These are phyloP conservation scores for Cerrena zonata DNA, from an alignment of 1,284 basidiomycete genomes.

Conservation along the genomic window DNA sequence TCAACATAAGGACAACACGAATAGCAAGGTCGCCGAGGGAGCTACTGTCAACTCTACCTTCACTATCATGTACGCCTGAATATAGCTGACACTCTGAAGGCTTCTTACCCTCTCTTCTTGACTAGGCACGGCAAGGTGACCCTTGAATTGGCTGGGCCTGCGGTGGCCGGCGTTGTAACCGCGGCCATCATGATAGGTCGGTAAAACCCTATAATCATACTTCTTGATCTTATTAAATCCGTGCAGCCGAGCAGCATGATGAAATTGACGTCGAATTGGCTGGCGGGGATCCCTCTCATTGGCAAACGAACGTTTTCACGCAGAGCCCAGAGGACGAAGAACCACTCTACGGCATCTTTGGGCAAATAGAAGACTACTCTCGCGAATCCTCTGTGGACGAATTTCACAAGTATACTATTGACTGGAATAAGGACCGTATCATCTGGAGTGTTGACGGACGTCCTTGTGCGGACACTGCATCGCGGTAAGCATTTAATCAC, in stretches of 20 bases:
- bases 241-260: constrained; percentile 30
- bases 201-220: constrained; percentile 3
- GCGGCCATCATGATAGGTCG: constrained; percentile 37
- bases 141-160: constrained; percentile 29
- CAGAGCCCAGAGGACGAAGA: constrained; percentile 27
- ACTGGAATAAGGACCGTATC: constrained; percentile 37
- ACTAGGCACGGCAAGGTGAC: constrained; percentile 34
- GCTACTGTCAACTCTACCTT: constrained; percentile 43
- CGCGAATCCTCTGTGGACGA: constrained; percentile 18
- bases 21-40: constrained; percentile 33
- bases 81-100: neutral
- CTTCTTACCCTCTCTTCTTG: neutral
- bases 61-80: constrained; percentile 24
- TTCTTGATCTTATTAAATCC: neutral
- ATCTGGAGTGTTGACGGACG: constrained; percentile 39
- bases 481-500: constrained; percentile 37
- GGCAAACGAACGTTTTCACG: constrained; percentile 44
- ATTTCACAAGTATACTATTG: constrained; percentile 37
- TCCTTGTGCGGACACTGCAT: constrained; percentile 31
- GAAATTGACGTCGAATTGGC: constrained; percentile 45
- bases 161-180: constrained; percentile 33
- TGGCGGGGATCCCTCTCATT: constrained; percentile 34
- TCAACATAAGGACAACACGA: constrained; percentile 24
- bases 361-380: constrained; percentile 28
- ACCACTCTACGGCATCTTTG: constrained; percentile 37